phyloP scores from a whole-genome alignment of 1,284 basidiomycete genomes.

The Puccinia sorghi region DNA sequence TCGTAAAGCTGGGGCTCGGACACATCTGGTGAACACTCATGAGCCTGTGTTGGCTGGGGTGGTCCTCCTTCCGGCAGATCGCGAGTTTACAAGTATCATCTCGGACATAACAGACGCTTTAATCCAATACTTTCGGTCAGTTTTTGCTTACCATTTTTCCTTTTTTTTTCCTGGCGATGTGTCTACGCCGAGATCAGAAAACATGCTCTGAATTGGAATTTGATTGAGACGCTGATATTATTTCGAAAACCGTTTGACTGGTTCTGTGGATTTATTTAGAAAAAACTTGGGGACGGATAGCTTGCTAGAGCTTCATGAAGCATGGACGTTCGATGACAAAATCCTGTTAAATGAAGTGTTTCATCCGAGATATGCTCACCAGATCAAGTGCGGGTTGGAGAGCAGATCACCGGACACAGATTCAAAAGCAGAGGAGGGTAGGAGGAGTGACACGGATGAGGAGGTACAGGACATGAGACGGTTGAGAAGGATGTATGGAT shows the following conservation, averaged over 20 bases:
- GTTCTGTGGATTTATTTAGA: neutral
- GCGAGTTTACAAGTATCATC: conserved; percentile 19
- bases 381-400: conserved; percentile 19
- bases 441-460: neutral
- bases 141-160: neutral
- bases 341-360: conserved; percentile 26
- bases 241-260: neutral
- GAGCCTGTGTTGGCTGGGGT: conserved; percentile 25
- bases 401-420: neutral
- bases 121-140: conserved; percentile 27
- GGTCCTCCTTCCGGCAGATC: conserved; percentile 28
- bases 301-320: conserved; percentile 24
- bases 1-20: conserved; percentile 19
- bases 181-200: neutral
- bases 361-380: conserved; percentile 21
- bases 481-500: conserved; percentile 32
- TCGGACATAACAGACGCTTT: conserved; percentile 25
- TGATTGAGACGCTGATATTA: neutral
- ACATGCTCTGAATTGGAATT: neutral
- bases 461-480: neutral
- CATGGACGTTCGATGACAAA: conserved; percentile 45
- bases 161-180: neutral
- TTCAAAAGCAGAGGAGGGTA: neutral
- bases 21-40: conserved; percentile 39
- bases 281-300: conserved; percentile 13